Conservation (phyloP, 176 grass and related monocot genomes). For the Musa itinerans region DNA sequence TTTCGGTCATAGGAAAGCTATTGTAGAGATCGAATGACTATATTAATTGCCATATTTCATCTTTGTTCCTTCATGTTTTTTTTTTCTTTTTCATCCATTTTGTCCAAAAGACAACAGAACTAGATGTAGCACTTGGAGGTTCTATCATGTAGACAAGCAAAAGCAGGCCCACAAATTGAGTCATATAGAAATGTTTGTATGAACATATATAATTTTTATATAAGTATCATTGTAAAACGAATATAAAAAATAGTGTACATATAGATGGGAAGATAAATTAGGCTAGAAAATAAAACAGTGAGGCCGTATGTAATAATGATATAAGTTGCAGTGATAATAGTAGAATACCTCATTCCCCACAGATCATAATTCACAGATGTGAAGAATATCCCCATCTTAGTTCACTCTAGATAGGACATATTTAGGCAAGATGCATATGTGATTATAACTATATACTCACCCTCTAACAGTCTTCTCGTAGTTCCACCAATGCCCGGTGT, state of each 20-base stretch:
- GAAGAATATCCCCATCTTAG: neutral
- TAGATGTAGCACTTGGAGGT: neutral
- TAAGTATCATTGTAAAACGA: too few relatives aligned
- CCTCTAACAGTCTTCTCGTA: slow-evolving; percentile 23
- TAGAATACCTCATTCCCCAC: neutral
- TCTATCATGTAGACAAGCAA: neutral
- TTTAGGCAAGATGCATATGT: neutral
- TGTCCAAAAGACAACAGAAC: neutral
- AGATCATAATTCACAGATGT: neutral
- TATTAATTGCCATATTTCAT: neutral
- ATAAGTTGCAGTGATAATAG: too few relatives aligned
- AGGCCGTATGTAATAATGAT: too few relatives aligned
- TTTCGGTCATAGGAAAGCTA: too few relatives aligned
- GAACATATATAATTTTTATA: too few relatives aligned
- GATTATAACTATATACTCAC: slow-evolving; percentile 13
- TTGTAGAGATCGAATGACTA: too few relatives aligned
- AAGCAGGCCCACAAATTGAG: neutral
- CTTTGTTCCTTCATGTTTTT: neutral
- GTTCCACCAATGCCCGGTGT: slow-evolving; percentile 65
- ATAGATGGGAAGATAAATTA: too few relatives aligned
- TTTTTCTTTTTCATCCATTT: neutral
- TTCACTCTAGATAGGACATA: neutral
- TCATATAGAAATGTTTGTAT: too few relatives aligned
- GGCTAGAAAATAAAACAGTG: too few relatives aligned
- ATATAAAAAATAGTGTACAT: too few relatives aligned